A percentile compares a stretch with the other conserved stretches of the same genome.
Evolutionary conservation across 164 flowering plant genomes (phyloP).

Genomic region (Tetrastigma voinierianum): DNA sequence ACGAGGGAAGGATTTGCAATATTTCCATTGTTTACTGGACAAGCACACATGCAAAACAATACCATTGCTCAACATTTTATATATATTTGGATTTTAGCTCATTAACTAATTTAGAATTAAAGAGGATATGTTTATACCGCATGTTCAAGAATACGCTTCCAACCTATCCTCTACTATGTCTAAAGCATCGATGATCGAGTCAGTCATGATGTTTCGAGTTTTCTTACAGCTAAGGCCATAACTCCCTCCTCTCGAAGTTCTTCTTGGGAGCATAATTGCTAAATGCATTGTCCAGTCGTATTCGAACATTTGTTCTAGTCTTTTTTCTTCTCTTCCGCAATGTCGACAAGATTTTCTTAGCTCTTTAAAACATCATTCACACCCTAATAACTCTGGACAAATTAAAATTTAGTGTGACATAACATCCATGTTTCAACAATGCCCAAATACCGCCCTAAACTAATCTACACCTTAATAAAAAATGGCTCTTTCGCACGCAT

Average conservation of each 20-base stretch:
- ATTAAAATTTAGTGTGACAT: neutral
- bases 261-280: conserved; percentile 59
- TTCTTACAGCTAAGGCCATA: conserved; percentile 83
- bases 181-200: conserved; percentile 77
- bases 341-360: neutral
- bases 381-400: neutral
- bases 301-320: conserved; percentile 93
- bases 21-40: neutral
- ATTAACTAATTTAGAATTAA: neutral
- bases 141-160: conserved; percentile 66
- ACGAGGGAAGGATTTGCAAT: neutral
- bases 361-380: neutral
- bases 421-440: neutral
- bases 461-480: conserved; percentile 70
- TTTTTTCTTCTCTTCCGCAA: conserved; percentile 95
- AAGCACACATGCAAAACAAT: neutral
- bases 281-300: conserved; percentile 68
- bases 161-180: conserved; percentile 76
- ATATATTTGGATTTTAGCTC: neutral
- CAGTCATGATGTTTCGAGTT: conserved; percentile 83
- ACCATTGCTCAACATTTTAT: neutral
- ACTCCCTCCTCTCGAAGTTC: conserved; percentile 94
- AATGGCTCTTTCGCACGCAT: conserved; percentile 96
- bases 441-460: no score
- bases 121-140: conserved; percentile 39